Conservation (phyloP, 805 yeast genomes). For the Saccharomycopsis oosterbeekiorum region DNA sequence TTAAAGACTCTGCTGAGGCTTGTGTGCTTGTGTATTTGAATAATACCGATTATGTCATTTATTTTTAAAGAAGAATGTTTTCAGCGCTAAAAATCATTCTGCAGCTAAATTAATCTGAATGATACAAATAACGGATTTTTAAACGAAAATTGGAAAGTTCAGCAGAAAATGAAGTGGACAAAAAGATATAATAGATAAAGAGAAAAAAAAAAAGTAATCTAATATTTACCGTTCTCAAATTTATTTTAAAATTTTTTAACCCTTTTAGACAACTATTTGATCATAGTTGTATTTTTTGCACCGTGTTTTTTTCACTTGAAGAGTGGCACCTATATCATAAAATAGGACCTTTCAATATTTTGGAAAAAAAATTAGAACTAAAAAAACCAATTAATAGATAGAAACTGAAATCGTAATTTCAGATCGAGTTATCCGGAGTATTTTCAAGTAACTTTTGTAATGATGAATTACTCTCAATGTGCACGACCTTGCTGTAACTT, state of each 20-base stretch:
- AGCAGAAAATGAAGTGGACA: too few relatives aligned
- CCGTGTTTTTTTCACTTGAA: not conserved
- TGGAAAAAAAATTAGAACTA: too few relatives aligned
- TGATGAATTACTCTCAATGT: not conserved
- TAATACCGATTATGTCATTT: too few relatives aligned
- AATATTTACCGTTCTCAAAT: too few relatives aligned
- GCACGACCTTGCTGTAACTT: not conserved
- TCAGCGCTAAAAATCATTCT: too few relatives aligned
- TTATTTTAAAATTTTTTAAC: not conserved
- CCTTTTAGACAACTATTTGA: not conserved
- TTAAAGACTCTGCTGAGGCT: too few relatives aligned
- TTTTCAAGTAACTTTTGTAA: not conserved
- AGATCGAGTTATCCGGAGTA: not conserved
- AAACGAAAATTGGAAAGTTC: too few relatives aligned
- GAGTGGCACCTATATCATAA: not conserved
- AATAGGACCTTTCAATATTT: not conserved
- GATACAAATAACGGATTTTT: too few relatives aligned
- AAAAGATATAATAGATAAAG: not conserved
- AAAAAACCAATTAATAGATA: too few relatives aligned
- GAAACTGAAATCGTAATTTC: not conserved
- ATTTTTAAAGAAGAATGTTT: too few relatives aligned
- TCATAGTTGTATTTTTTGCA: not conserved
- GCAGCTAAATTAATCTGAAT: too few relatives aligned
- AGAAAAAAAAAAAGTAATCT: not conserved
- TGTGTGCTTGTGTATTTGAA: too few relatives aligned